phyloP scores from a whole-genome alignment of 495 filamentous ascomycete species.

The Melanomma pulvis-pyrius region DNA sequence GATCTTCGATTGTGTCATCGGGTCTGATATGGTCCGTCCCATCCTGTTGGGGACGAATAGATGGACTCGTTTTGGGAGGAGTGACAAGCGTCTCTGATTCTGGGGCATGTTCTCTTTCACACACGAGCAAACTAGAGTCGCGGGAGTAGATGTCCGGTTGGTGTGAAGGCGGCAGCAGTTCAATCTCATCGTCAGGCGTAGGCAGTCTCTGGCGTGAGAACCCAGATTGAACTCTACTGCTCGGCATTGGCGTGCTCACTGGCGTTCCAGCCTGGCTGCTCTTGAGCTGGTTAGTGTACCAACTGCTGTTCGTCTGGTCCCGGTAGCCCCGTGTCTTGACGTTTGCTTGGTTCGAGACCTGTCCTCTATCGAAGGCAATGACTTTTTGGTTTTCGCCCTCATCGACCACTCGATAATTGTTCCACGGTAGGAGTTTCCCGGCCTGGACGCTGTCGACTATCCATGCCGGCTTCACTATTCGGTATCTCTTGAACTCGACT shows the following conservation, averaged over 20 bases:
- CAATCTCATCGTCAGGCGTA: conserved; percentile 31
- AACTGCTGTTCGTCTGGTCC: conserved; percentile 75
- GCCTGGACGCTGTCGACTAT: conserved; percentile 83
- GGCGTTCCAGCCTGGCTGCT: conserved; percentile 36
- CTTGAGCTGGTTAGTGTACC: conserved; percentile 74
- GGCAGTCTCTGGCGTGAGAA: conserved; percentile 28
- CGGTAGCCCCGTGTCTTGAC: conserved; percentile 61
- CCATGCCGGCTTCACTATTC: conserved; percentile 97
- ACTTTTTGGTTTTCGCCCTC: conserved; percentile 76
- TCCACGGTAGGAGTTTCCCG: conserved; percentile 82
- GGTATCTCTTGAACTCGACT: conserved; percentile 80
- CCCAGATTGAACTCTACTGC: conserved; percentile 24
- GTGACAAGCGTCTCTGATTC: conserved; percentile 17
- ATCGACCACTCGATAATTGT: conserved; percentile 76
- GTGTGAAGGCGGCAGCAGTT: conserved; percentile 35
- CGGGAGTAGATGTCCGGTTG: conserved; percentile 16
- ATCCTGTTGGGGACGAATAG: conserved; percentile 1
- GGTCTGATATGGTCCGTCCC: background rate
- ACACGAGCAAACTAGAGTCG: background rate
- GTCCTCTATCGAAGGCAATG: conserved; percentile 72
- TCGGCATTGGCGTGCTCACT: conserved; percentile 10
- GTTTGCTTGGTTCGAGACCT: conserved; percentile 67
- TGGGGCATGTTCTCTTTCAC: background rate
- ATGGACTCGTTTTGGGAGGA: conserved; percentile 34
- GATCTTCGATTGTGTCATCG: background rate